A percentile compares a stretch with the other conserved stretches of the same genome.
Evolutionary conservation across 805 yeast genomes (phyloP).

Genomic region (Cyberlindnera lachancei): DNA sequence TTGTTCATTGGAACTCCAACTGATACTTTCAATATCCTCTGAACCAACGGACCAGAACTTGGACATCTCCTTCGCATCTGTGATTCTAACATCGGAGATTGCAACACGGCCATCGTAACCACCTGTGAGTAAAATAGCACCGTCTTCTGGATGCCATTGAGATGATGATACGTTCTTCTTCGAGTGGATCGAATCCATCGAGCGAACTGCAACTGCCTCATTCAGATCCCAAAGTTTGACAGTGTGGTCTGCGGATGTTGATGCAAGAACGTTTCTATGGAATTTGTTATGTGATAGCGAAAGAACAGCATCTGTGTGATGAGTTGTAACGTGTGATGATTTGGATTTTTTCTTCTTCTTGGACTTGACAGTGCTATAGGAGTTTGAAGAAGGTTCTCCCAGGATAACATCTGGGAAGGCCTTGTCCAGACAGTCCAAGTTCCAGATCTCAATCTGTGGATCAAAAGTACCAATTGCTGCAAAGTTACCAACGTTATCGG

Average conservation of each 20-base stretch:
- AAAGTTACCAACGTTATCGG: slow-evolving; percentile 66
- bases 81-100: slow-evolving; percentile 77
- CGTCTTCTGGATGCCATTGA: slow-evolving; percentile 73
- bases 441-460: slow-evolving; percentile 97
- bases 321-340: slow-evolving; percentile 52
- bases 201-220: slow-evolving; percentile 67
- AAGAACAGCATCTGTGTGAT: slow-evolving; percentile 91
- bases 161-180: slow-evolving; percentile 78
- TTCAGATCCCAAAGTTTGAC: slow-evolving; percentile 93
- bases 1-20: slow-evolving; percentile 54
- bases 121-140: slow-evolving; percentile 73
- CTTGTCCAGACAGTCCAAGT: slow-evolving; percentile 84
- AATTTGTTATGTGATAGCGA: slow-evolving; percentile 75
- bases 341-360: slow-evolving; percentile 41
- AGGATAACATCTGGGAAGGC: slow-evolving; percentile 91
- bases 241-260: slow-evolving; percentile 93
- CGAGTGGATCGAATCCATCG: slow-evolving; percentile 63
- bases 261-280: slow-evolving; percentile 81
- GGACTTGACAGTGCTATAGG: slow-evolving; percentile 14
- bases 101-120: slow-evolving; percentile 87
- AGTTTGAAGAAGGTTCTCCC: slow-evolving; percentile 55
- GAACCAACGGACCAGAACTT: slow-evolving; percentile 59
- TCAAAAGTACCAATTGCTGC: slow-evolving; percentile 97
- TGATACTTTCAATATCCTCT: slow-evolving; percentile 79
- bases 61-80: slow-evolving; percentile 50